These are phyloP conservation scores for Amphicarpaea edgeworthii DNA, from an alignment of 306 rosid genomes.

Conservation along the genomic window DNA sequence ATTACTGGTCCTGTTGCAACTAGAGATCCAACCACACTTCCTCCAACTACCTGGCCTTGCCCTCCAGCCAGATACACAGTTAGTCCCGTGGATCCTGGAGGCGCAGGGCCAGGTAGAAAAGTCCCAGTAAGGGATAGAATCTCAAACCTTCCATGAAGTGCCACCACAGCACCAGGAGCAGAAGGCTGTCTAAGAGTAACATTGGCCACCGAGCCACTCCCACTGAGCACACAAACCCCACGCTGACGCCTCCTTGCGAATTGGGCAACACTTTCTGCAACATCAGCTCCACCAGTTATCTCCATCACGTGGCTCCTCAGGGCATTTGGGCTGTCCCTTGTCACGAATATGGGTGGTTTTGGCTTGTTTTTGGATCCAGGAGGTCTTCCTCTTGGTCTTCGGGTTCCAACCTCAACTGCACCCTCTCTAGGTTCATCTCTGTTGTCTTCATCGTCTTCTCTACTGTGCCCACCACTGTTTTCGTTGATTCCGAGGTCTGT, in stretches of 20 bases:
- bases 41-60: constrained; percentile 92
- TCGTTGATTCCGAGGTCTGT: constrained; percentile 66
- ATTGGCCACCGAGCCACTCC: constrained; percentile 88
- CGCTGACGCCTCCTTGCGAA: constrained; percentile 90
- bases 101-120: constrained; percentile 89
- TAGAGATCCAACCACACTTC: constrained; percentile 87
- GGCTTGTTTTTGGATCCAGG: constrained; percentile 96
- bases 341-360: constrained; percentile 90
- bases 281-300: constrained; percentile 86
- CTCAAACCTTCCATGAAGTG: constrained; percentile 94
- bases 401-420: constrained; percentile 75
- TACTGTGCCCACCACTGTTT: constrained; percentile 48
- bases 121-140: constrained; percentile 85
- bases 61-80: constrained; percentile 90
- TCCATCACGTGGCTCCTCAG: constrained; percentile 93
- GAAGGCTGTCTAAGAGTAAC: constrained; percentile 88
- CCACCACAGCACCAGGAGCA: constrained; percentile 81
- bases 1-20: constrained; percentile 94
- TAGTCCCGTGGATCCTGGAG: constrained; percentile 84
- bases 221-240: constrained; percentile 94
- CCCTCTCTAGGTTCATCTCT: constrained; percentile 86
- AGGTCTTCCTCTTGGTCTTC: constrained; percentile 92
- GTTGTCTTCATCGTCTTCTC: constrained; percentile 58
- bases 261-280: constrained; percentile 83
- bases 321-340: constrained; percentile 90